phyloP scores from a whole-genome alignment of 345 rosid genomes.

The Physaria fendleri region DNA sequence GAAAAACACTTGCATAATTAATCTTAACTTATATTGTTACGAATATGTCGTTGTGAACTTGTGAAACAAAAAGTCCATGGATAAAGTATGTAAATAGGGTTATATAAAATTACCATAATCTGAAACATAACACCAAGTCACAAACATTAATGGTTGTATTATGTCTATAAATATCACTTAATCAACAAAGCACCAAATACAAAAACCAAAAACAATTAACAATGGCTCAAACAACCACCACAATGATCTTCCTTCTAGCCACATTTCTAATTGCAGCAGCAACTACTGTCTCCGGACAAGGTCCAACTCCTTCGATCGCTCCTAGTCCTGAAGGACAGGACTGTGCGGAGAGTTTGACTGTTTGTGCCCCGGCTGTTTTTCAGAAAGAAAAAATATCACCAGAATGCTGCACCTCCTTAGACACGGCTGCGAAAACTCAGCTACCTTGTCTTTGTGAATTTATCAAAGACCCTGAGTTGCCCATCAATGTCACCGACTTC shows the following conservation, averaged over 20 bases:
- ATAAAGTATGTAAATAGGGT: background rate
- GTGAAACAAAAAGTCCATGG: no score
- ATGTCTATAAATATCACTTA: background rate
- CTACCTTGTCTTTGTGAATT: conserved; percentile 9
- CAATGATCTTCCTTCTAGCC: conserved; percentile 16
- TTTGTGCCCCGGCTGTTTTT: conserved; percentile 1
- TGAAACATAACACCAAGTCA: background rate
- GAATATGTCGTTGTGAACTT: no score
- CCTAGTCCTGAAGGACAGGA: conserved; percentile 15
- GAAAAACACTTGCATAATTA: no score
- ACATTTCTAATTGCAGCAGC: conserved; percentile 4
- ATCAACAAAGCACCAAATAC: background rate
- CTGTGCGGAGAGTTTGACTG: conserved; percentile 1
- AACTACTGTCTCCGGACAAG: conserved; percentile 14
- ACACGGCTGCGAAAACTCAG: conserved; percentile 8
- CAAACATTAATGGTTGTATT: background rate
- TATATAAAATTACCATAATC: no score
- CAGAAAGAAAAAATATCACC: background rate
- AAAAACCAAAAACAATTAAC: background rate
- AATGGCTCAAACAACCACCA: conserved; percentile 6
- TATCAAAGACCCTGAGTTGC: background rate
- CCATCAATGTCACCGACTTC: conserved; percentile 17
- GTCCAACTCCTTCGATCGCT: background rate
- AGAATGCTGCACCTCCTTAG: conserved; percentile 18
- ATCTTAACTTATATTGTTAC: no score